Evolutionary conservation across 495 filamentous ascomycete genomes (phyloP).

Genomic region (Aspergillus conjunctus): DNA sequence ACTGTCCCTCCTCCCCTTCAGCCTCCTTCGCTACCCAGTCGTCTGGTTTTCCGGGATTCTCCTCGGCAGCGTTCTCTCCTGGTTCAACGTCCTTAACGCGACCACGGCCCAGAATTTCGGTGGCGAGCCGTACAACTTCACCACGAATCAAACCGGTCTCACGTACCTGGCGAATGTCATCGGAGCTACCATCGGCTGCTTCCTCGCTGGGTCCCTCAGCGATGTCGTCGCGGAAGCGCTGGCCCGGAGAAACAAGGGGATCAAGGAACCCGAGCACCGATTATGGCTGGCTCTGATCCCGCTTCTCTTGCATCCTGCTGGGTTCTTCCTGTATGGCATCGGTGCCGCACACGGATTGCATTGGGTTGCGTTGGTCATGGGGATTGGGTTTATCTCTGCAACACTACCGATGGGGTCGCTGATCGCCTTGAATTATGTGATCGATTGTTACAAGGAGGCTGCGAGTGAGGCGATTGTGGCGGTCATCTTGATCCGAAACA

Average conservation of each 20-base stretch:
- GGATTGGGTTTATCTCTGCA: conserved; percentile 23
- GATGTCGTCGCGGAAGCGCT: neutral
- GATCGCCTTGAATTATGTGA: conserved; percentile 26
- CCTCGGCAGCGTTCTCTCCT: conserved; percentile 7
- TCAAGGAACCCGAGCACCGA: conserved; percentile 5
- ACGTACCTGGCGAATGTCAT: neutral
- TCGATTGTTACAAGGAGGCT: conserved; percentile 43
- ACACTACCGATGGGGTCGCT: conserved; percentile 20
- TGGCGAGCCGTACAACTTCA: conserved; percentile 14
- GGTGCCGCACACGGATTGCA: conserved; percentile 18
- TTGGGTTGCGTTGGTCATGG: conserved; percentile 30
- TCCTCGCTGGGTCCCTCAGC: neutral
- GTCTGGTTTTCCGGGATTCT: conserved; percentile 12
- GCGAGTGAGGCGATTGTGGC: conserved; percentile 56
- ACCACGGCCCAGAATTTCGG: conserved; percentile 4
- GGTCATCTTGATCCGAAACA: conserved; percentile 60
- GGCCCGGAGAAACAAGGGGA: neutral
- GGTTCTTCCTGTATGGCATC: conserved; percentile 1
- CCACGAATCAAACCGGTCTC: neutral
- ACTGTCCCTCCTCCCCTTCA: neutral
- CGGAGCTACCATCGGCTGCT: conserved; percentile 5
- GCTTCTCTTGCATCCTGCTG: neutral
- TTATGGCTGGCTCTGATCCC: neutral
- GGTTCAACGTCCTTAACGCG: conserved; percentile 8
- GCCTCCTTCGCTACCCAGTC: neutral